Evolutionary conservation across 352 stramenopile species (phyloP).

Genomic region (Pythium sukuiense): DNA sequence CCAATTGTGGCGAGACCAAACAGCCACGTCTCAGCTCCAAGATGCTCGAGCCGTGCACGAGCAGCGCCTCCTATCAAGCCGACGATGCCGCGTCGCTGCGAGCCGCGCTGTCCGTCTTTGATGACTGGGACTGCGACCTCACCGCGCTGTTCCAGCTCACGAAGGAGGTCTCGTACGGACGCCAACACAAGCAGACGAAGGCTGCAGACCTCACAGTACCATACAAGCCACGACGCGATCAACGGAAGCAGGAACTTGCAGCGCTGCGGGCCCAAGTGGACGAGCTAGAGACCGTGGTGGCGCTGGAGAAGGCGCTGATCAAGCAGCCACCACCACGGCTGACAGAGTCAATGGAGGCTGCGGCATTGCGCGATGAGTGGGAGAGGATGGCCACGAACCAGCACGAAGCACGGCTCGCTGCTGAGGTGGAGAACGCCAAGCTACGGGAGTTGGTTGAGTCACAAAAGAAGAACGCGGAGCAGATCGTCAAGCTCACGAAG

Average conservation of each 20-base stretch:
- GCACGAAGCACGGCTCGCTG: background rate
- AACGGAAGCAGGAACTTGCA: background rate
- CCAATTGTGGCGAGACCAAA: too few species aligned
- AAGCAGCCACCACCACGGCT: background rate
- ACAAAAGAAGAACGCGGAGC: background rate
- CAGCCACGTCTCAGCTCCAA: too few species aligned
- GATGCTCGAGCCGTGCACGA: too few species aligned
- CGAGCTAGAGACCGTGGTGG: background rate
- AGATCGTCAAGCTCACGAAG: background rate
- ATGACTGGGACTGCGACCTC: constrained; percentile 2
- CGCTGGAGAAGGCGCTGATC: background rate
- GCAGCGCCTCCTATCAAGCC: background rate
- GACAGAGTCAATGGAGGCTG: background rate
- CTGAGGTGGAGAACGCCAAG: constrained; percentile 15
- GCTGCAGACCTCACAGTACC: background rate
- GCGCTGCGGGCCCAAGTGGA: background rate
- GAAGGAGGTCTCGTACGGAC: background rate
- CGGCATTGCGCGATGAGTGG: constrained; percentile 6
- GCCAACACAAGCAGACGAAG: background rate
- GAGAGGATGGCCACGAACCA: constrained; percentile 4
- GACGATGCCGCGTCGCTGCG: background rate
- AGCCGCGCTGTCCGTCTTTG: background rate
- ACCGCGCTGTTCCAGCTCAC: background rate
- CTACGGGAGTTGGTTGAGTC: background rate
- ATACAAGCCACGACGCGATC: background rate